phyloP scores from a whole-genome alignment of 2,329 filamentous ascomycete genomes.

The Nothopassalora personata region DNA sequence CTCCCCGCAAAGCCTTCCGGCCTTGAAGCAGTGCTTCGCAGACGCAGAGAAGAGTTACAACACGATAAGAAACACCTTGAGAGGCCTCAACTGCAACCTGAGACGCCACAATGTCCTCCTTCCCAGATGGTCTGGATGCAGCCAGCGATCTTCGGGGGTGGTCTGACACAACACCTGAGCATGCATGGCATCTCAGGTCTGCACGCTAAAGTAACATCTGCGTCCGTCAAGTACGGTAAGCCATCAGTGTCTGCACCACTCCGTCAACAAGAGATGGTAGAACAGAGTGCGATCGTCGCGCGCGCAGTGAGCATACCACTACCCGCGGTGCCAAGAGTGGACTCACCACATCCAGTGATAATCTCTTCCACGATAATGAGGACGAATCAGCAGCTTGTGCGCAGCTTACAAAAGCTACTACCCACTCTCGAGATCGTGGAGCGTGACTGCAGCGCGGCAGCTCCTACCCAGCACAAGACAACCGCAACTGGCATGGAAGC shows the following conservation, averaged over 20 bases:
- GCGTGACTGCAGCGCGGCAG: conserved; percentile 40
- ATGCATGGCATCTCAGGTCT: neutral
- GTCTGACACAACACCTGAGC: neutral
- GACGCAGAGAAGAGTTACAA: neutral
- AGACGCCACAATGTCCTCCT: neutral
- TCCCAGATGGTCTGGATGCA: neutral
- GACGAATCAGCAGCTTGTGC: conserved; percentile 45
- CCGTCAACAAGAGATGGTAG: neutral
- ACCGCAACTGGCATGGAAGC: conserved; percentile 46
- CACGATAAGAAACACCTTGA: neutral
- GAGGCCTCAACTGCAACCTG: neutral
- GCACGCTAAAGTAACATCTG: too few relatives aligned
- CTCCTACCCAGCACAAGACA: conserved; percentile 19
- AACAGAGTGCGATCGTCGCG: neutral
- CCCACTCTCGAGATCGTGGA: conserved; percentile 53
- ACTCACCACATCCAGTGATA: conserved; percentile 41
- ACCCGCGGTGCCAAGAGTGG: neutral
- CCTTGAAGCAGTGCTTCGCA: neutral
- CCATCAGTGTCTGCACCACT: neutral
- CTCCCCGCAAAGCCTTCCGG: neutral
- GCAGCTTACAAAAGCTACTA: conserved; percentile 47
- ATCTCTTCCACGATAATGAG: conserved; percentile 46
- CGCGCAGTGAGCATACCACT: neutral
- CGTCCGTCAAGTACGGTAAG: neutral
- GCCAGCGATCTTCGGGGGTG: neutral